phyloP scores from a whole-genome alignment of 768 basidiomycete genomes.

The Mycena rebaudengoi region DNA sequence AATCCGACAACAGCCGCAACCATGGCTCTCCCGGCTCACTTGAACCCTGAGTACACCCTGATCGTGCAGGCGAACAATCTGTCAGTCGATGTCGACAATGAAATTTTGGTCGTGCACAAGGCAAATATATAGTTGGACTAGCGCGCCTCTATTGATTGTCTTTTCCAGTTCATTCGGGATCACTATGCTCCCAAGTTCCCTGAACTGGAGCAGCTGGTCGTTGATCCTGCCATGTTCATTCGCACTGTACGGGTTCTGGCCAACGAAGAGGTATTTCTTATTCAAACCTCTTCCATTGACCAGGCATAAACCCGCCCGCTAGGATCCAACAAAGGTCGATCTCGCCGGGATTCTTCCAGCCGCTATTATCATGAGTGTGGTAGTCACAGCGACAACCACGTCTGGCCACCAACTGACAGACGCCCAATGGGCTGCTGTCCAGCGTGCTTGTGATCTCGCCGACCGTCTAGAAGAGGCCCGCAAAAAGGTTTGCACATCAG shows the following conservation, averaged over 20 bases:
- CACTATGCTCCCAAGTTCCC: conserved; percentile 96
- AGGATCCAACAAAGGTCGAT: conserved; percentile 91
- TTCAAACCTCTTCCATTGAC: neutral
- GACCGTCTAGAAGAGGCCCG: conserved; percentile 89
- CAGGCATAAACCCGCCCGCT: no score
- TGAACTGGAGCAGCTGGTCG: conserved; percentile 94
- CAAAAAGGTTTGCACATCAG: conserved; percentile 86
- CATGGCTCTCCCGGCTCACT: conserved; percentile 81
- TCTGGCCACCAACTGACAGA: conserved; percentile 77
- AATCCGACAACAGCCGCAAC: conserved; percentile 83
- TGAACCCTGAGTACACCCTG: conserved; percentile 94
- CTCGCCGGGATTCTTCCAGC: conserved; percentile 82
- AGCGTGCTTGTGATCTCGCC: conserved; percentile 88
- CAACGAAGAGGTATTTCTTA: conserved; percentile 72
- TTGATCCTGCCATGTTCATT: conserved; percentile 92
- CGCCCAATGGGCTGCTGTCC: conserved; percentile 80
- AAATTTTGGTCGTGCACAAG: conserved; percentile 97
- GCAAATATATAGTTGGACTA: conserved; percentile 44
- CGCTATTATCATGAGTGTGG: conserved; percentile 94
- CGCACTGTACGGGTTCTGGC: conserved; percentile 88
- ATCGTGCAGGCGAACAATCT: conserved; percentile 98
- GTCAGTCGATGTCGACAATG: conserved; percentile 98
- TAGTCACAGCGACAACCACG: conserved; percentile 94
- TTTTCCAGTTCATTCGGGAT: conserved; percentile 89
- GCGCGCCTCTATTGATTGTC: conserved; percentile 25